phyloP scores from a whole-genome alignment of 331 rosid genomes.

The Rhamnella rubrinervis region DNA sequence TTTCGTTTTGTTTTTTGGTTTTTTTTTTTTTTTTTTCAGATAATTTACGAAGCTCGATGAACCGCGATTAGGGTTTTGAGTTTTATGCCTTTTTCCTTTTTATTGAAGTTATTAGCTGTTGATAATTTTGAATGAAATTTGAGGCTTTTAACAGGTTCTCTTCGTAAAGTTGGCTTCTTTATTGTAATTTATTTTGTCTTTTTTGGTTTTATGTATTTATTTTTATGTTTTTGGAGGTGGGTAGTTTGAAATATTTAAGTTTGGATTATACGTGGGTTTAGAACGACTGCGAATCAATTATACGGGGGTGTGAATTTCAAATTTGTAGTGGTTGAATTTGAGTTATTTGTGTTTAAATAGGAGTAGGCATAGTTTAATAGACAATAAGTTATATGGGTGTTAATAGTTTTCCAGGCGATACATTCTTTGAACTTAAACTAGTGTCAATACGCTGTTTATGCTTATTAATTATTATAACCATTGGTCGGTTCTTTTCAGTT shows the following conservation, averaged over 20 bases:
- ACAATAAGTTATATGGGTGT: too few species aligned
- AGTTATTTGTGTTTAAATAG: too few species aligned
- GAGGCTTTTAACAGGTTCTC: neutral
- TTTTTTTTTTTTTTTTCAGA: neutral
- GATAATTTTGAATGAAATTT: neutral
- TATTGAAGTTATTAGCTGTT: neutral
- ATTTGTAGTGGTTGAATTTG: too few species aligned
- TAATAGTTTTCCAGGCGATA: too few species aligned
- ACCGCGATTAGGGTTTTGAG: constrained; percentile 12
- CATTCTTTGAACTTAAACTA: neutral
- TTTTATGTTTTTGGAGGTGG: constrained; percentile 2
- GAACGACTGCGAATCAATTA: neutral
- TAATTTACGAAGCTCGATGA: neutral
- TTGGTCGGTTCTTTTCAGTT: constrained; percentile 27
- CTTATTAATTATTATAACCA: neutral
- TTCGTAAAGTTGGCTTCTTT: neutral
- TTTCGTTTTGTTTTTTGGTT: neutral
- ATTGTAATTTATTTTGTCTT: neutral
- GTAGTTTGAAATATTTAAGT: neutral
- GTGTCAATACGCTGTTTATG: neutral
- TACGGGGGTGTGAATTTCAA: neutral
- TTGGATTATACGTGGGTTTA: neutral
- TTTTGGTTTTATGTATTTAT: neutral
- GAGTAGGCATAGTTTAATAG: too few species aligned
- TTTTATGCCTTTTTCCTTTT: constrained; percentile 13